Conservation (phyloP, 768 basidiomycete genomes). For the Cystobasidium onofrii region DNA sequence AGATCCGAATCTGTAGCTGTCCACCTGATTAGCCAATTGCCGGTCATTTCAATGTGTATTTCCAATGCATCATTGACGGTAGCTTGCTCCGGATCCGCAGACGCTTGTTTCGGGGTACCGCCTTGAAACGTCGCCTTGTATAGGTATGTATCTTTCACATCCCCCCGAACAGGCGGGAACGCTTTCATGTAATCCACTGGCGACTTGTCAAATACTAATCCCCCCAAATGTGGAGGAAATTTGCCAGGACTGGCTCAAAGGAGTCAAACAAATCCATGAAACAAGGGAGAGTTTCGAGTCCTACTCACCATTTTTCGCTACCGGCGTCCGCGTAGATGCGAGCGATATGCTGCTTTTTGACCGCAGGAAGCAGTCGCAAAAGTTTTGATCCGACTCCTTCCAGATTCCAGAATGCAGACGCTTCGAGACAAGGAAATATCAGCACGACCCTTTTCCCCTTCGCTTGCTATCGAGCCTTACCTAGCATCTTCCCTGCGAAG, state of each 20-base stretch:
- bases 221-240: slow-evolving; percentile 44
- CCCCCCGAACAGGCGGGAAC: slow-evolving; percentile 26
- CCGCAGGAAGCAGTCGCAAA: slow-evolving; percentile 46
- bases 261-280: background rate
- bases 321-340: slow-evolving; percentile 44
- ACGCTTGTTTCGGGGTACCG: background rate
- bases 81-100: background rate
- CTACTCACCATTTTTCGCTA: slow-evolving; percentile 32
- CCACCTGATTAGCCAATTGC: slow-evolving; percentile 49
- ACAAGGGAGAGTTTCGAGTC: too few species aligned
- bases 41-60: slow-evolving; percentile 38
- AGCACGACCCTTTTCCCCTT: background rate
- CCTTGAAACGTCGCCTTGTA: background rate
- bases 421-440: slow-evolving; percentile 37
- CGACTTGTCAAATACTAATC: slow-evolving; percentile 40
- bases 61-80: background rate
- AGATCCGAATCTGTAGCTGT: slow-evolving; percentile 51
- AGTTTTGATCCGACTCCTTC: slow-evolving; percentile 49
- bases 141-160: slow-evolving; percentile 20
- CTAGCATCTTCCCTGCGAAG: slow-evolving; percentile 48
- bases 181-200: background rate
- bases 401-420: slow-evolving; percentile 50
- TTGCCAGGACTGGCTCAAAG: slow-evolving; percentile 18
- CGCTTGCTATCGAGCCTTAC: slow-evolving; percentile 37
- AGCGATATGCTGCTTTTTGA: slow-evolving; percentile 45